These are phyloP conservation scores for Fusarium clavum DNA, from an alignment of 2,329 filamentous ascomycete species.

Conservation along the genomic window DNA sequence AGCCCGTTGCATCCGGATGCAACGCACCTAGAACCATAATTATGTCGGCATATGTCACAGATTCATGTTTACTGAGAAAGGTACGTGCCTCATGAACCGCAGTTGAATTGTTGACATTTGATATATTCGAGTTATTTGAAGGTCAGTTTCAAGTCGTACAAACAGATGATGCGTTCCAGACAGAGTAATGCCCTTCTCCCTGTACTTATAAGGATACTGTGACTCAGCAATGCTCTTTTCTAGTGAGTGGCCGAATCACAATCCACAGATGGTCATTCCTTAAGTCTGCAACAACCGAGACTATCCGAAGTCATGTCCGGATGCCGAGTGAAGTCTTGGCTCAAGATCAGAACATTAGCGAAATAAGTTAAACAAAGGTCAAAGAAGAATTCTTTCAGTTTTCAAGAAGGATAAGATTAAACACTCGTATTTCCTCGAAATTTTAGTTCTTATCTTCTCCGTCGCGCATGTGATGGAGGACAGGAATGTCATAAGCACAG, in stretches of 20 bases:
- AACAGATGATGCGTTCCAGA: not conserved
- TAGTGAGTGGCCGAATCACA: fast-evolving
- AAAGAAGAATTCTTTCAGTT: not conserved
- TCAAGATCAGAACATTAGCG: not conserved
- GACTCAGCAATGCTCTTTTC: fast-evolving
- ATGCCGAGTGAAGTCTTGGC: not conserved
- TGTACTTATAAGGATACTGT: too few relatives aligned
- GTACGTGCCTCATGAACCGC: fast-evolving
- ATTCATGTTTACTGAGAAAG: not conserved
- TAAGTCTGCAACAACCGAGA: not conserved
- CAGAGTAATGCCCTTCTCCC: too few relatives aligned
- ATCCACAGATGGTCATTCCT: not conserved
- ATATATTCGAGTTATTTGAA: too few relatives aligned
- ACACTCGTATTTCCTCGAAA: fast-evolving
- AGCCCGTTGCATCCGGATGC: not conserved
- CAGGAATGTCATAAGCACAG: not conserved
- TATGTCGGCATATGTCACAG: not conserved
- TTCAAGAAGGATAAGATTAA: fast-evolving
- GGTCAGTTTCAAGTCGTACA: too few relatives aligned
- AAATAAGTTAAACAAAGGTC: fast-evolving
- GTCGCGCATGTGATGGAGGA: not conserved
- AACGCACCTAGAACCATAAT: not conserved
- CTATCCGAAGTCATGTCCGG: not conserved
- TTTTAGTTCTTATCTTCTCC: not conserved
- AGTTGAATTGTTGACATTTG: not conserved